phyloP scores from a whole-genome alignment of 495 filamentous ascomycete genomes.

The Usnea hakonensis region DNA sequence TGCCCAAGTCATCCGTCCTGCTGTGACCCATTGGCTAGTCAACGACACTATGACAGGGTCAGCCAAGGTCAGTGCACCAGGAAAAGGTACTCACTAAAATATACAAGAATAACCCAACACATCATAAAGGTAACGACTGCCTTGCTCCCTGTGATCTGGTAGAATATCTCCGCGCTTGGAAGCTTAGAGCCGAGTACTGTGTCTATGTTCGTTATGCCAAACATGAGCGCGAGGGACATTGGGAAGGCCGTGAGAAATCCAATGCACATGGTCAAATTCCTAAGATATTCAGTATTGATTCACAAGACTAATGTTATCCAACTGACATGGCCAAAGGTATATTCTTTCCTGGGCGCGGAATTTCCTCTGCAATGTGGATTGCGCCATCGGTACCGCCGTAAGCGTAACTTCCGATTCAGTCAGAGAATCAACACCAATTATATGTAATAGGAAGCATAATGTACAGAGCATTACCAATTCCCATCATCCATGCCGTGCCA shows the following conservation, averaged over 20 bases:
- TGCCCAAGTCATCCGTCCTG: constrained; percentile 34
- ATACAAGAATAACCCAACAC: constrained; percentile 29
- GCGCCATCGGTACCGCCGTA: constrained; percentile 28
- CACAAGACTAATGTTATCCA: background rate
- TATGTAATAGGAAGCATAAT: background rate
- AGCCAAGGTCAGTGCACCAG: background rate
- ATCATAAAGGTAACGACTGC: constrained; percentile 25
- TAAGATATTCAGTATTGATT: background rate
- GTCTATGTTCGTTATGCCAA: constrained; percentile 29
- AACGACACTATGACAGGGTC: constrained; percentile 19
- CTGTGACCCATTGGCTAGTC: constrained; percentile 28
- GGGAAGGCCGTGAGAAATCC: constrained; percentile 32
- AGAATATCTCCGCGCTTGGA: constrained; percentile 27
- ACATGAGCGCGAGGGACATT: constrained; percentile 32
- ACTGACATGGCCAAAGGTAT: constrained; percentile 30
- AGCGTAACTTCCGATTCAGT: constrained; percentile 17
- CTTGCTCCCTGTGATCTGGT: constrained; percentile 29
- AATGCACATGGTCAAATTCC: constrained; percentile 32
- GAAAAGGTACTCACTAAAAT: constrained; percentile 23
- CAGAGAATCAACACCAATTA: background rate
- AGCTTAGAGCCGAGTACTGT: constrained; percentile 23
- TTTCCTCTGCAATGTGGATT: constrained; percentile 26
- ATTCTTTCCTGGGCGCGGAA: constrained; percentile 27
- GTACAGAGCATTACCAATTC: constrained; percentile 31
- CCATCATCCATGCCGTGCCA: constrained; percentile 34